phyloP scores from a whole-genome alignment of 2,329 filamentous ascomycete genomes.

The Aspergillaceae sp. region DNA sequence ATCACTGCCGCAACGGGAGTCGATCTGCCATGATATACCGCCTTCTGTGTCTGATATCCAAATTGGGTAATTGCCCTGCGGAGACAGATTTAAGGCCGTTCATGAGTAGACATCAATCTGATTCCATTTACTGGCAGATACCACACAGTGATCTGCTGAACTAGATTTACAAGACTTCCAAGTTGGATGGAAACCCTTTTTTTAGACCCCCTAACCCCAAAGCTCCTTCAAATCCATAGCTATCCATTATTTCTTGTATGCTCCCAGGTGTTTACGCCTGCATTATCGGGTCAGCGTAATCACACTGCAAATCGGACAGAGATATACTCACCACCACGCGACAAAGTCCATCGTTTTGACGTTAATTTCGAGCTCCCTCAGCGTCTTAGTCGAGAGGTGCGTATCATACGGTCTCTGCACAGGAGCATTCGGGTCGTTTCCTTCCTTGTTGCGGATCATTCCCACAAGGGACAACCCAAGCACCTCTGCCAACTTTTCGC shows the following conservation, averaged over 20 bases:
- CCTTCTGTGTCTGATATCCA: too few relatives aligned
- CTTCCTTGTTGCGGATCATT: constrained; percentile 58
- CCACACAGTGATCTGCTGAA: too few relatives aligned
- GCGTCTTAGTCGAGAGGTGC: constrained; percentile 67
- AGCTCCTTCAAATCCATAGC: neutral
- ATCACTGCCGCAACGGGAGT: too few relatives aligned
- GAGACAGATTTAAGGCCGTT: too few relatives aligned
- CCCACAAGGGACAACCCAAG: constrained; percentile 63
- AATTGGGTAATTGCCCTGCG: too few relatives aligned
- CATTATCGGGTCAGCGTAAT: constrained; percentile 6
- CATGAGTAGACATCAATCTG: too few relatives aligned
- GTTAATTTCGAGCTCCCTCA: constrained; percentile 66
- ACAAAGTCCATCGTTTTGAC: constrained; percentile 66
- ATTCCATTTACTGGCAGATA: too few relatives aligned
- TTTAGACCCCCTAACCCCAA: neutral
- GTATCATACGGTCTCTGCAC: constrained; percentile 81
- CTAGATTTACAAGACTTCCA: too few relatives aligned
- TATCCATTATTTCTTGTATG: constrained; percentile 16
- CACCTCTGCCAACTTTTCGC: constrained; percentile 66
- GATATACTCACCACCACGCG: constrained; percentile 60
- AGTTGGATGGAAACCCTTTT: neutral
- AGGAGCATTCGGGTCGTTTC: constrained; percentile 60
- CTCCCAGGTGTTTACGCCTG: constrained; percentile 26
- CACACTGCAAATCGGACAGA: neutral
- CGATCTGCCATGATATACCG: too few relatives aligned